Evolutionary conservation across 1,284 basidiomycete species (phyloP), one percentile per base, ranked within the genome.

Genomic region (Mycosarcoma mackinlayi): DNA sequence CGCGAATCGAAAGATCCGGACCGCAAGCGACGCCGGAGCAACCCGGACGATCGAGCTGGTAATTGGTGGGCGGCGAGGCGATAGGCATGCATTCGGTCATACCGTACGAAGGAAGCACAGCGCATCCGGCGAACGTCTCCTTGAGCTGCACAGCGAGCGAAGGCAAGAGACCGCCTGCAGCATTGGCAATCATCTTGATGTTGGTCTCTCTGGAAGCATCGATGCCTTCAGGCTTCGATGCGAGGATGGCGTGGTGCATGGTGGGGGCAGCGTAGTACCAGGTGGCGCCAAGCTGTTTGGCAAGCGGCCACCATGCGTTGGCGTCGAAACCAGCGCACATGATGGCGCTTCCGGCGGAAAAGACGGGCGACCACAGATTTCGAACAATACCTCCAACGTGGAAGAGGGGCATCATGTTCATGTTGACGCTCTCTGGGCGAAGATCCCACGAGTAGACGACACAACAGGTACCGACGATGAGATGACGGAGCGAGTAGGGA

Each of bases 391-490:
- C 80, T 34, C 80, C 80, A 33, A 82, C 80, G 68, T 82, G 80
- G 73, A 82, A 82, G 55, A 82, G 75, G 8, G 80, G 80, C 80
- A 82, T 82, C 80, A 82, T 82, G 68, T 82, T 82, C 79, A 82
- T 81, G 74, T 82, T 78, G 56, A 82, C 80, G 44, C 73, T 75
- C 34, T 80, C 72, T 10, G 80, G 73, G 25, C 72, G 58, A 8
- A 82, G 65, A 44, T 82, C 73, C 80, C 80, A 82, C 18, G 74
- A 77, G 49, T 75, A 65, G 14, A 81, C 76, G 58, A 82, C 80
- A 66, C 80, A 82, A 33, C 63, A 74, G 10, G 80, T 80, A 14
- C 80, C 80, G 38, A 82, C 72, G 55, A 82, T 82, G 48, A 82
- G 66, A 50, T 81, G 75, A 24, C 80, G 73, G n/a, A 82, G 67